These are phyloP conservation scores for Kwoniella dejecticola DNA, from an alignment of 768 basidiomycete species.

Conservation along the genomic window DNA sequence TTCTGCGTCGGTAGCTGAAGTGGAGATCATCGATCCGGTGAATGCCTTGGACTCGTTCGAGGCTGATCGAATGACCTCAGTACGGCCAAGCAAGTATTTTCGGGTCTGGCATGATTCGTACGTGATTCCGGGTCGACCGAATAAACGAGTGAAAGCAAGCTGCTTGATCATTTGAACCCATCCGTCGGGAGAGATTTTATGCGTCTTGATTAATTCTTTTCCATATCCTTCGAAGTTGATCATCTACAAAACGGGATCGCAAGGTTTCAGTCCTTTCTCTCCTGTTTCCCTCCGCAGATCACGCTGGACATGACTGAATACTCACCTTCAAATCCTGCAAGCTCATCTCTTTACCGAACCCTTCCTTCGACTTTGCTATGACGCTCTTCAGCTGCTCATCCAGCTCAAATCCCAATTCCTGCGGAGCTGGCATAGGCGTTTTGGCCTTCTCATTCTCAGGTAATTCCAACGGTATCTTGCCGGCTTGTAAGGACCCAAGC, in stretches of 20 bases:
- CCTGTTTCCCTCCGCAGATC: too few species aligned
- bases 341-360: constrained; percentile 74
- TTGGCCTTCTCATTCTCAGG: constrained; percentile 43
- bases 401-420: constrained; percentile 72
- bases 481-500: constrained; percentile 70
- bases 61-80: constrained; percentile 88
- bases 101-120: constrained; percentile 96
- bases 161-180: constrained; percentile 96
- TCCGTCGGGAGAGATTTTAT: constrained; percentile 87
- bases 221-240: constrained; percentile 87
- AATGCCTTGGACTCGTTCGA: constrained; percentile 80
- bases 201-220: constrained; percentile 79
- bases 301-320: too few species aligned
- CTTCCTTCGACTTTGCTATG: constrained; percentile 64
- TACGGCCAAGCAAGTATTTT: constrained; percentile 84
- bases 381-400: constrained; percentile 62
- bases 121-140: constrained; percentile 70
- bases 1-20: constrained; percentile 55
- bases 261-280: too few species aligned
- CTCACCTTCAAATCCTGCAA: constrained; percentile 76
- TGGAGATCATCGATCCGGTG: constrained; percentile 76
- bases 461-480: constrained; percentile 76
- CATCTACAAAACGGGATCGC: too few species aligned
- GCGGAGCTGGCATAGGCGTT: constrained; percentile 62
- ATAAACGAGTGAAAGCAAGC: constrained; percentile 86